These are phyloP conservation scores for Carex littledalei DNA, from an alignment of 176 grass and related monocot species.

Conservation along the genomic window DNA sequence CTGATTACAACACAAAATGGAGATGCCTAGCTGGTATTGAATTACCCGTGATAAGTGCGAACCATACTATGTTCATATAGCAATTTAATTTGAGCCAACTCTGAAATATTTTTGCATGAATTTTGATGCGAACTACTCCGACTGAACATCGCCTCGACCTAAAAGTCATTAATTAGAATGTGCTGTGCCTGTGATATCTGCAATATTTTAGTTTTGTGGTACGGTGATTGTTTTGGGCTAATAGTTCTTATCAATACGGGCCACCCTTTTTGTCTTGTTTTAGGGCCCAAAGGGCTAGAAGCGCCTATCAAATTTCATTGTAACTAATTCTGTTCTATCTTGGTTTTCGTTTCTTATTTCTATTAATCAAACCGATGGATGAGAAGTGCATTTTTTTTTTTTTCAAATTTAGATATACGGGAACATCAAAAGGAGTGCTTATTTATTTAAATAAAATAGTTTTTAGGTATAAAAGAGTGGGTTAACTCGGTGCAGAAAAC, in stretches of 20 bases:
- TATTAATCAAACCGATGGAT: background rate
- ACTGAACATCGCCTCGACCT: too few relatives aligned
- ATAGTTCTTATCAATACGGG: background rate
- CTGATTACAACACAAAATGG: too few relatives aligned
- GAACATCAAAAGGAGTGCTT: background rate
- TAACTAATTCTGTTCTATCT: too few relatives aligned
- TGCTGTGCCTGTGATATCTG: too few relatives aligned
- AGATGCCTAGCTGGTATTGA: background rate
- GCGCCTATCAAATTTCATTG: background rate
- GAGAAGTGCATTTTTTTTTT: background rate
- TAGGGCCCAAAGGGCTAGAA: background rate
- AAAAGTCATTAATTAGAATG: too few relatives aligned
- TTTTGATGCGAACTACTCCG: too few relatives aligned
- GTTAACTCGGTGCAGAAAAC: background rate
- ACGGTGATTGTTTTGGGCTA: background rate
- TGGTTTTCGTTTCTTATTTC: background rate
- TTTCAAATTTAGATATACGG: background rate
- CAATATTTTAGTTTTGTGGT: background rate
- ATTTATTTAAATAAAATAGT: background rate
- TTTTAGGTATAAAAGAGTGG: background rate
- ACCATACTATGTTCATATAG: background rate
- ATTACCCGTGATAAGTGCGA: background rate
- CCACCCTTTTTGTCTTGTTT: background rate
- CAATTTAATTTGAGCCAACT: background rate
- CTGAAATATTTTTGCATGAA: too few relatives aligned